Base-by-base conservation (phyloP, 1,139 yeast species). In the Chernovozyma sophiae-reginae region DNA sequence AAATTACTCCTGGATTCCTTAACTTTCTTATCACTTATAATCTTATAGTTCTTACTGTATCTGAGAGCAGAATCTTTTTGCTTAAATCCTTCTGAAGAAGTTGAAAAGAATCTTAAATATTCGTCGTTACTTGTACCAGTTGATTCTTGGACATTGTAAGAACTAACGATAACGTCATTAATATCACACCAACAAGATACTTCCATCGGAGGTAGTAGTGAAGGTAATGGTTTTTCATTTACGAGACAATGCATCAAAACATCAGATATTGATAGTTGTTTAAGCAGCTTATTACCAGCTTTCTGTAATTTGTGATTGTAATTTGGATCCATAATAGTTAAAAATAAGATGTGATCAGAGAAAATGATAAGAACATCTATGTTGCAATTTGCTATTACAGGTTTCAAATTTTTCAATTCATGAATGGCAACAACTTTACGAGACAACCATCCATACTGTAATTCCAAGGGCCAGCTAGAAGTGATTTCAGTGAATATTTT, bases 381-480 rank as follows among this genome's bases (percentile, higher is more conserved):
- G 10, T 66, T 58, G 29, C 60, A 57, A 7, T 58, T 52, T 5
- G 30, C 36, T 13, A 12, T 4, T 17, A 18, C 13, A 1, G 60
- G 58, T 49, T 57, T 41, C 38, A 60, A 42, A 52, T 60, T 44
- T 58, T 52, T 37, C 62, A 65, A 46, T 70, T 79, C 96, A 56
- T 79, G 83, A 1, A 89, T 81, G 0, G 94, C 85, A 15, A 90
- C 89, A 3, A 90, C 92, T 43, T 94, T 74, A 41, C 97, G 71
- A 23, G 82, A 73, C 18, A 87, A 58, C 97, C 97, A 89, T 19
- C 95, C 96, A 51, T 81, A 82, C 47, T 86, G 95, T 20, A 90
- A 67, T 48, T 84, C 90, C 0, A 77, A 63, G 0, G 97, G 97
- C 97, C 97, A 90, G 17, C 79, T 79, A 8, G 77, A 69, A 5